These are phyloP conservation scores for Dalbergia cultrata DNA, from an alignment of 306 rosid genomes.

Conservation along the genomic window DNA sequence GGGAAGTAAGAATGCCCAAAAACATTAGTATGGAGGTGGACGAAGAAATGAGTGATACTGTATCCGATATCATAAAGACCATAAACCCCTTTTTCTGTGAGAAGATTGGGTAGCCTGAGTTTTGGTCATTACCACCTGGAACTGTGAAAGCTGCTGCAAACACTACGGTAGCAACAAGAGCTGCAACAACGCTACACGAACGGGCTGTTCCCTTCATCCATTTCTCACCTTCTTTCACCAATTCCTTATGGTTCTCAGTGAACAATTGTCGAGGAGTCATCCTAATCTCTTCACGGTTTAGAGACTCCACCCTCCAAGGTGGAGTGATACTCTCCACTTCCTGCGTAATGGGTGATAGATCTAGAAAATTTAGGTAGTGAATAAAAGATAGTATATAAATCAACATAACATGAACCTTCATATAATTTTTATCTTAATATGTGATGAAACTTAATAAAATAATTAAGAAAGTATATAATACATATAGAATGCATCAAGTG, in stretches of 20 bases:
- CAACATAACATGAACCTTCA: too few species aligned
- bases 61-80: background rate
- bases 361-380: too few species aligned
- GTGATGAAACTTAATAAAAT: too few species aligned
- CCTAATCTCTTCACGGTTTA: background rate
- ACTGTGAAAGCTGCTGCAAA: conserved; percentile 3
- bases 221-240: conserved; percentile 28
- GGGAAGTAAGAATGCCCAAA: background rate
- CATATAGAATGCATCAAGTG: too few species aligned
- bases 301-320: background rate
- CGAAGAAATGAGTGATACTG: conserved; percentile 7
- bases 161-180: background rate
- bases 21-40: background rate
- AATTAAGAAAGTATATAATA: too few species aligned
- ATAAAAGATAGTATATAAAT: too few species aligned
- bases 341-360: background rate
- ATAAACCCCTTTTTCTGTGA: background rate
- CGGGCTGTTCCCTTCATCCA: conserved; percentile 1
- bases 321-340: background rate
- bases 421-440: too few species aligned
- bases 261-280: background rate
- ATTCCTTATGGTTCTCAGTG: background rate
- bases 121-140: conserved; percentile 20
- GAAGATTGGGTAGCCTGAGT: background rate
- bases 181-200: background rate